A percentile compares a stretch with the other conserved stretches of the same genome.
These are phyloP conservation scores for Dalbergia oliveri DNA, from an alignment of 306 rosid species.

Conservation along the genomic window DNA sequence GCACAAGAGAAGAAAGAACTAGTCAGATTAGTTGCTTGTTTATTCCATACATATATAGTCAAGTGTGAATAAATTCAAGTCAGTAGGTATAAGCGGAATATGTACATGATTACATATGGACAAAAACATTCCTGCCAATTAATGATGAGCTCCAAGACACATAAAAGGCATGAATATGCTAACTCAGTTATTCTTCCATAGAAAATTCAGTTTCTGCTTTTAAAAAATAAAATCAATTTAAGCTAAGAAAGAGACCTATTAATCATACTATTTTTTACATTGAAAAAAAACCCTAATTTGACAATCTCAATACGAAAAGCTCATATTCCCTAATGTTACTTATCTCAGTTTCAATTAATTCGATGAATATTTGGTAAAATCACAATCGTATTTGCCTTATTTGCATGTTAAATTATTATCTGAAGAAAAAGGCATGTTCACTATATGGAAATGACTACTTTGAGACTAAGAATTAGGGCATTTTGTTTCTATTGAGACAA, in stretches of 20 bases:
- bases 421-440: too few species aligned
- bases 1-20: conserved; percentile 33
- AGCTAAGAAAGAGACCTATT: too few species aligned
- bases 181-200: neutral
- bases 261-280: too few species aligned
- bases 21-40: conserved; percentile 11
- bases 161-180: neutral
- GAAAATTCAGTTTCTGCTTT: neutral
- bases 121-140: neutral
- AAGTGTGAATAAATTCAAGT: neutral
- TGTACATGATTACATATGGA: neutral
- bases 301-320: too few species aligned
- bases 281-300: too few species aligned
- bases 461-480: too few species aligned
- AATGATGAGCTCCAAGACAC: neutral
- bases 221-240: neutral
- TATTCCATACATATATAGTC: neutral
- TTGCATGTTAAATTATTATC: neutral
- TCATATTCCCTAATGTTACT: neutral
- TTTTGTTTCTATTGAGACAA: too few species aligned
- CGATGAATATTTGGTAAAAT: neutral
- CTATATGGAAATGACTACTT: neutral
- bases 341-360: neutral
- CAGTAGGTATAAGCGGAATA: neutral
- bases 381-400: neutral